Evolutionary conservation across 257 asterid species (phyloP).

Genomic region (Linaria vulgaris): DNA sequence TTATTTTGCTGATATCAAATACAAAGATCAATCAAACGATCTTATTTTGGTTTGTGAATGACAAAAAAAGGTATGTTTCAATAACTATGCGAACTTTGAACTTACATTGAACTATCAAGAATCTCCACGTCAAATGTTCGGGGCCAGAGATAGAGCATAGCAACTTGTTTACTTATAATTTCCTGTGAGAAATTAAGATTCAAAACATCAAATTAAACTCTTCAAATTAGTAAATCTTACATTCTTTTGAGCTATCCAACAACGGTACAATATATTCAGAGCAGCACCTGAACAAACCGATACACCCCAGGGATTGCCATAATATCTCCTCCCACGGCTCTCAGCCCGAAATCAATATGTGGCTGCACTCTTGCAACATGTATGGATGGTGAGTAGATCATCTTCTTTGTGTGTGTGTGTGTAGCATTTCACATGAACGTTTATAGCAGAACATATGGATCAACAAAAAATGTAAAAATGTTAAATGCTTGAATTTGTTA

Average conservation of each 20-base stretch:
- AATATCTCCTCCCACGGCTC: conserved; percentile 61
- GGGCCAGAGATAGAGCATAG: conserved; percentile 75
- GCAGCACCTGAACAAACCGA: conserved; percentile 60
- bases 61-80: no score
- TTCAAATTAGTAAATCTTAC: no score
- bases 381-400: not conserved
- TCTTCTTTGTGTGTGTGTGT: no score
- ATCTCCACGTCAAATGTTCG: conserved; percentile 58
- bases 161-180: conserved; percentile 47
- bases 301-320: conserved; percentile 87
- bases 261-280: no score
- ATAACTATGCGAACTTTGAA: conserved; percentile 17
- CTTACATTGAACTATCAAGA: conserved; percentile 75
- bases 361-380: conserved; percentile 62
- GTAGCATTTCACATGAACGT: not conserved
- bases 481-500: conserved; percentile 24
- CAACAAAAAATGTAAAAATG: not conserved
- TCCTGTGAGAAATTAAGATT: conserved; percentile 44
- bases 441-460: not conserved
- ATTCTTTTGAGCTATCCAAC: no score
- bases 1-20: no score
- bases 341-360: conserved; percentile 75
- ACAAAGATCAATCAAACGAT: no score
- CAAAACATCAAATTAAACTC: not conserved
- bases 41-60: no score